Base-by-base conservation (phyloP, 768 basidiomycete genomes). In the Thelephora ganbajun region DNA sequence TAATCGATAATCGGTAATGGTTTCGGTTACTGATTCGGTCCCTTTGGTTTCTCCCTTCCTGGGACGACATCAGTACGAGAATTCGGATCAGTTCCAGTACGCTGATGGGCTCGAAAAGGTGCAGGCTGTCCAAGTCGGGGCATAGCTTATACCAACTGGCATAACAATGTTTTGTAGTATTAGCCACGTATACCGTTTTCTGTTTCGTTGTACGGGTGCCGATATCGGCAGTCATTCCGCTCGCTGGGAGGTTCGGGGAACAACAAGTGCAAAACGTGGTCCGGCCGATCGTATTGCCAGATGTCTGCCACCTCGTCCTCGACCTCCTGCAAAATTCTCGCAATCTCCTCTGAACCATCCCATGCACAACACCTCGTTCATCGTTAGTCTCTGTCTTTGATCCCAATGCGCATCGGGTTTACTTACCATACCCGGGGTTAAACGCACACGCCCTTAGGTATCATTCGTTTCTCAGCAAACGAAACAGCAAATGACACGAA, bases 21-120 rank as follows among this genome's bases (percentile, higher is more conserved):
- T n/a, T n/a, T n/a, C n/a, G n/a, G n/a, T 46, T 11, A 22, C 33
- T 35, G 20, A 30, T 9, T 30, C 9, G 5, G 9, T 9, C 26
- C 16, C 3, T 16, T 30, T n/a, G 20, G 16, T 12, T n/a, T 14
- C 30, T 33, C 2, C 2, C 19, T 11, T 20, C 36, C 50, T 43
- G 46, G 1, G 20, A 20, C 20, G 6, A 22, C 37, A 9, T 35
- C 52, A 88, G 86, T 77, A 86, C 54, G 86, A 87, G 62, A 86
- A 85, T 54, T 88, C 86, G 6, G 70, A 69, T 47, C 76, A 86
- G 53, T 88, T 88, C 62, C 84, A 88, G 56, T 87, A 87, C 55
- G 85, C 85, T 12, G 66, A 76, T 56, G 73, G 70, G 3, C 59
- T 76, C 11, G 66, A 65, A 30, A 46, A 43, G 9, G 48, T 16